Conservation (phyloP, 2,329 filamentous ascomycete species). For the Trichoderma polysporum region DNA sequence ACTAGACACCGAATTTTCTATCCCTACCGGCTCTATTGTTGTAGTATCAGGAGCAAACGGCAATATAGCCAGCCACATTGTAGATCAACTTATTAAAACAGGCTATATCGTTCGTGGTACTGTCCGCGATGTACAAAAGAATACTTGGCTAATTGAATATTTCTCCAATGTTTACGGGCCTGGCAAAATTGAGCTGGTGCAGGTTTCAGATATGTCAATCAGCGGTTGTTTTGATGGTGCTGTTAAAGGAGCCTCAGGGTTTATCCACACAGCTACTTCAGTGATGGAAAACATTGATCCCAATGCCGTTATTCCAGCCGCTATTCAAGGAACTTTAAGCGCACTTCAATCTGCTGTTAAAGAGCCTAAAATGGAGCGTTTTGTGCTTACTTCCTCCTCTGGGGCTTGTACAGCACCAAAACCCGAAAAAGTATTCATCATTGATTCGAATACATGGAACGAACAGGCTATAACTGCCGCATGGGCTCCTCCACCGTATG, state of each 20-base stretch:
- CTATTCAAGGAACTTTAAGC: slow-evolving; percentile 30
- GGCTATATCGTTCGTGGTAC: slow-evolving; percentile 38
- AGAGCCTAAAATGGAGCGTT: slow-evolving; percentile 38
- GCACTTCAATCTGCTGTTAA: slow-evolving; percentile 38
- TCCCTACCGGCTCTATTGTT: slow-evolving; percentile 13
- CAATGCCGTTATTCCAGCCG: slow-evolving; percentile 39
- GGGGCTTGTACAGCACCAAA: slow-evolving; percentile 25
- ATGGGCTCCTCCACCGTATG: slow-evolving; percentile 39
- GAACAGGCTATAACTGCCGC: slow-evolving; percentile 34
- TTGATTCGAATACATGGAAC: slow-evolving; percentile 36
- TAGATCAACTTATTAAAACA: slow-evolving; percentile 32
- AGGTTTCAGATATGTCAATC: slow-evolving; percentile 35
- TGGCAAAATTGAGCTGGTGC: slow-evolving; percentile 33
- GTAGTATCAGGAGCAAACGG: slow-evolving; percentile 38
- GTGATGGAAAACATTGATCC: slow-evolving; percentile 38
- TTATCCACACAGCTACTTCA: slow-evolving; percentile 42
- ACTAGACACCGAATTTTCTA: background rate
- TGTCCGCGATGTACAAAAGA: slow-evolving; percentile 29
- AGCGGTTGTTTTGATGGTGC: slow-evolving; percentile 30
- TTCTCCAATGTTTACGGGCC: slow-evolving; percentile 25
- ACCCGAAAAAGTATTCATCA: slow-evolving; percentile 24
- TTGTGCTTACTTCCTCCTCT: slow-evolving; percentile 43
- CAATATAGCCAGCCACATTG: slow-evolving; percentile 35
- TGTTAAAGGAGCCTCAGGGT: slow-evolving; percentile 29
- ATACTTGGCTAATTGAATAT: slow-evolving; percentile 28